These are phyloP conservation scores for Meira nashicola DNA, from an alignment of 1,284 basidiomycete species.

Conservation along the genomic window DNA sequence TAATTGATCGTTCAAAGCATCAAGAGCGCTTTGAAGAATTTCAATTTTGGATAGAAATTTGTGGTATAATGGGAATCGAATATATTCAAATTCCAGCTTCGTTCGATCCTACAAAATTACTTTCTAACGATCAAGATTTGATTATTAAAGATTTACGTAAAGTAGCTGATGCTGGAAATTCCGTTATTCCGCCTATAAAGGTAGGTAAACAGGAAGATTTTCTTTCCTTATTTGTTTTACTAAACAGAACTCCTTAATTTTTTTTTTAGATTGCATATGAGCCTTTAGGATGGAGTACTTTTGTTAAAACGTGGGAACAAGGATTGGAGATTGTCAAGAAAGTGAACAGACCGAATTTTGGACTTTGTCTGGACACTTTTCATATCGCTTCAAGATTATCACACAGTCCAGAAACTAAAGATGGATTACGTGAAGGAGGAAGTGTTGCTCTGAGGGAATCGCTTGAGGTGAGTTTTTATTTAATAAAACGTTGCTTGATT, in stretches of 20 bases:
- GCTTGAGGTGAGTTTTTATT: not conserved
- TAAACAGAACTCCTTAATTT: too few species aligned
- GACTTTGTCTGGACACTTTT: constrained; percentile 1
- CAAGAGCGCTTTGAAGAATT: not conserved
- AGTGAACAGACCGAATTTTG: not conserved
- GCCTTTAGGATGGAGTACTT: constrained; percentile 2
- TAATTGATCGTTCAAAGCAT: not conserved
- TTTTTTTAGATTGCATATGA: not conserved
- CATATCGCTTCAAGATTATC: not conserved
- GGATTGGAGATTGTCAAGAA: not conserved
- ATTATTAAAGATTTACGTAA: not conserved
- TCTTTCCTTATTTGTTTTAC: too few species aligned
- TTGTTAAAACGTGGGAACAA: not conserved
- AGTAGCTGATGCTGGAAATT: not conserved
- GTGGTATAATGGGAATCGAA: not conserved
- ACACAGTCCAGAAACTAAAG: not conserved
- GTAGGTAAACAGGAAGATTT: too few species aligned
- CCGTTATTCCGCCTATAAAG: not conserved
- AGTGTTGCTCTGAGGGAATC: not conserved
- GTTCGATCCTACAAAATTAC: not conserved
- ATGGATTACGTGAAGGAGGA: not conserved
- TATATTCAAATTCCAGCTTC: constrained; percentile 1
- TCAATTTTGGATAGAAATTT: not conserved
- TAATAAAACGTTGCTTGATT: not conserved
- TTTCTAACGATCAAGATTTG: not conserved